phyloP scores from a whole-genome alignment of 1,284 basidiomycete genomes.

The Trichosporon sp. region DNA sequence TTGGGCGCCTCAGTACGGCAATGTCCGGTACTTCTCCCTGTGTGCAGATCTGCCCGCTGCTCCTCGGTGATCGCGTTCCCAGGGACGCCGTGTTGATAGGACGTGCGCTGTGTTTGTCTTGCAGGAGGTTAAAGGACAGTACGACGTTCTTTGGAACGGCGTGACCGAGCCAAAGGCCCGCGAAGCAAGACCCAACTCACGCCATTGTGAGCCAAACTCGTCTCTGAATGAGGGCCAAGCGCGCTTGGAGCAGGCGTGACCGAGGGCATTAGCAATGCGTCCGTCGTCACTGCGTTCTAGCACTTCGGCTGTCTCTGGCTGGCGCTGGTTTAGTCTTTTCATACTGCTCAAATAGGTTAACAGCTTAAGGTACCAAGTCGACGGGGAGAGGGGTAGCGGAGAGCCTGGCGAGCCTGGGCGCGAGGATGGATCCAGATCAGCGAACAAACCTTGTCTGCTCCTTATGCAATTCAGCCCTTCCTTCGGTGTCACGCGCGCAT shows the following conservation, averaged over 20 bases:
- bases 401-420: too few relatives aligned
- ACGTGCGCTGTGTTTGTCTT: background rate
- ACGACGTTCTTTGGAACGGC: background rate
- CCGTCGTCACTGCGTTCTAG: background rate
- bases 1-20: too few relatives aligned
- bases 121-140: background rate
- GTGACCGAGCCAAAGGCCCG: background rate
- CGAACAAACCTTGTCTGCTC: background rate
- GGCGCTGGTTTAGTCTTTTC: too few relatives aligned
- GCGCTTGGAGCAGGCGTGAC: background rate
- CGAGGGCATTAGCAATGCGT: background rate
- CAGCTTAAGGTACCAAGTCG: too few relatives aligned
- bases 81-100: too few relatives aligned
- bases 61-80: too few relatives aligned
- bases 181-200: background rate
- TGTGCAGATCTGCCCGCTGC: too few relatives aligned
- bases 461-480: background rate
- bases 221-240: background rate
- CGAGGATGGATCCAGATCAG: background rate
- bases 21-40: too few relatives aligned
- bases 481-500: constrained; percentile 1
- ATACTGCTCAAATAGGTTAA: too few relatives aligned
- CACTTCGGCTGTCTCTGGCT: too few relatives aligned
- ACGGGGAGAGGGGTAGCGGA: too few relatives aligned
- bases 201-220: background rate